A percentile compares a stretch with the other conserved stretches of the same genome.
Conservation (phyloP, 2,329 filamentous ascomycete species). For the Falciphora oryzae region DNA sequence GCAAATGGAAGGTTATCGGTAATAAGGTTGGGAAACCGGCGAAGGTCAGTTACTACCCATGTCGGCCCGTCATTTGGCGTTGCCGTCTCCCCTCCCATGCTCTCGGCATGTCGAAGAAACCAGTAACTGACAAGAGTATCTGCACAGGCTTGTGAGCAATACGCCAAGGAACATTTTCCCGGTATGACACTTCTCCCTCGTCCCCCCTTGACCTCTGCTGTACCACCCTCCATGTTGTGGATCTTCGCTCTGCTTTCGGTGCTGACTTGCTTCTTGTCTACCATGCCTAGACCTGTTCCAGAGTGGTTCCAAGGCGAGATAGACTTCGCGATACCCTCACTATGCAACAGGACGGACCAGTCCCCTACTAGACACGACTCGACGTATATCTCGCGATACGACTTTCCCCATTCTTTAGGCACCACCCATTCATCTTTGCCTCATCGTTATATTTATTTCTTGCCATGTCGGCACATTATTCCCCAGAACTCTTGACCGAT, state of each 20-base stretch:
- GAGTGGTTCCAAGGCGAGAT: conserved; percentile 32
- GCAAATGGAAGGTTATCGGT: conserved; percentile 97
- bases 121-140: not conserved
- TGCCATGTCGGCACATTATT: not conserved
- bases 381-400: conserved; percentile 6
- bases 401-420: not conserved
- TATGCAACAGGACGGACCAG: not conserved
- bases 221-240: no score
- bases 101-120: not conserved
- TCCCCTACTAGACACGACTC: conserved; percentile 1
- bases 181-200: conserved; percentile 23
- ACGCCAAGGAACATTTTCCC: conserved; percentile 91
- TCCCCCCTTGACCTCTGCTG: not conserved
- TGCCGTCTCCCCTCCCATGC: not conserved
- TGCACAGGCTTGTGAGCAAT: conserved; percentile 56
- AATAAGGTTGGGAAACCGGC: conserved; percentile 96
- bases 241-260: not conserved
- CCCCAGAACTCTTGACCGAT: not conserved
- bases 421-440: not conserved
- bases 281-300: conserved; percentile 29
- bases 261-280: conserved; percentile 20
- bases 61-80: not conserved
- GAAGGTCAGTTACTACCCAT: conserved; percentile 52
- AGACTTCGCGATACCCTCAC: conserved; percentile 12
- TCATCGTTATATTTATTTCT: not conserved